These are phyloP conservation scores for Protomyces arabidopsidicola DNA, from an alignment of 1,139 yeast genomes.

Conservation along the genomic window DNA sequence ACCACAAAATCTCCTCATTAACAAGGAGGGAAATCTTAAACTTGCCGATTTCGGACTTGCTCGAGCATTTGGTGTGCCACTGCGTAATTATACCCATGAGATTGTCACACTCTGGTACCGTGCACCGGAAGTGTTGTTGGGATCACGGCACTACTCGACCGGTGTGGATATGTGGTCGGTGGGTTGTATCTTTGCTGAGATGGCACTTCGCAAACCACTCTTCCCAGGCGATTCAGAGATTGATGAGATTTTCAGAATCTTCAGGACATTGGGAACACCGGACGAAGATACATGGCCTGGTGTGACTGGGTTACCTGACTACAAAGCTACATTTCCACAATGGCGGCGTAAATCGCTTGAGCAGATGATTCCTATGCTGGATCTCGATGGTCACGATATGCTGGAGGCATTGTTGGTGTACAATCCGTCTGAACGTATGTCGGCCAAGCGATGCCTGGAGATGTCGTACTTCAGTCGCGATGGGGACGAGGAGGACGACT, in stretches of 20 bases:
- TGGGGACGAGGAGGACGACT: background rate
- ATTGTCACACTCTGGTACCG: slow-evolving; percentile 98
- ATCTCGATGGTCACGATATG: slow-evolving; percentile 72
- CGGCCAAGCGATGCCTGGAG: slow-evolving; percentile 85
- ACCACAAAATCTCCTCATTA: slow-evolving; percentile 90
- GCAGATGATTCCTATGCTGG: slow-evolving; percentile 67
- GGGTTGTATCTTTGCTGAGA: slow-evolving; percentile 97
- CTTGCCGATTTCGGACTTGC: slow-evolving; percentile 97
- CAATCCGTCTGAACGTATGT: slow-evolving; percentile 90
- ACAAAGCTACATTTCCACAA: slow-evolving; percentile 87
- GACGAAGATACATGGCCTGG: slow-evolving; percentile 95
- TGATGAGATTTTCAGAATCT: slow-evolving; percentile 93
- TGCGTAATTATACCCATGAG: slow-evolving; percentile 83
- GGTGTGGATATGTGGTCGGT: slow-evolving; percentile 99
- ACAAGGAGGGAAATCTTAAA: slow-evolving; percentile 91
- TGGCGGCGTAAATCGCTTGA: slow-evolving; percentile 82
- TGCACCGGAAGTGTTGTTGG: slow-evolving; percentile 91
- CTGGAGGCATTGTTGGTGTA: slow-evolving; percentile 77
- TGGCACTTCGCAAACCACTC: slow-evolving; percentile 92
- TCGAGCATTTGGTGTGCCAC: slow-evolving; percentile 92
- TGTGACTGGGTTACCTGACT: slow-evolving; percentile 87
- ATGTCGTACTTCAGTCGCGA: slow-evolving; percentile 79
- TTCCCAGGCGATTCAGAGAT: slow-evolving; percentile 99
- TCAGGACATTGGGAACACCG: slow-evolving; percentile 91
- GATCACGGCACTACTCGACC: slow-evolving; percentile 95